These are phyloP conservation scores for Pelargonium hybrid DNA, from an alignment of 441 rosid species.

Conservation along the genomic window DNA sequence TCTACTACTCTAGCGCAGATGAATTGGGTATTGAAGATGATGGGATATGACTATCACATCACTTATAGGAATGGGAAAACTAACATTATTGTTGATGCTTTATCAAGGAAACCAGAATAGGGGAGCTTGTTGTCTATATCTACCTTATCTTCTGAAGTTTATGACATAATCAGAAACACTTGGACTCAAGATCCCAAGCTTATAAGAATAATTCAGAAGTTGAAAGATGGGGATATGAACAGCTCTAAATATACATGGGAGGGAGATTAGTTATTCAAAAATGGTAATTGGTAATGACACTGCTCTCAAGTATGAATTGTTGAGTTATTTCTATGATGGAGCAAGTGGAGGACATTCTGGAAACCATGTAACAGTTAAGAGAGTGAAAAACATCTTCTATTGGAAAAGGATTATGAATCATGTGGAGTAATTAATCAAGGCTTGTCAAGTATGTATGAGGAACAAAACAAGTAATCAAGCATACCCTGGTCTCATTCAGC, in stretches of 20 bases:
- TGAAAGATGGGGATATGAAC: background rate
- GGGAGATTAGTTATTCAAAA: background rate
- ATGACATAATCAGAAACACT: background rate
- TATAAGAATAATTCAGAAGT: background rate
- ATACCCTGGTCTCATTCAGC: no score
- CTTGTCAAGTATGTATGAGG: background rate
- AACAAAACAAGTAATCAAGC: background rate
- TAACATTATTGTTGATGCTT: background rate
- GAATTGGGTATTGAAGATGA: background rate
- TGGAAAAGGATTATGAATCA: background rate
- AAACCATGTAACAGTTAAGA: background rate
- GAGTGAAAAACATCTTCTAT: background rate
- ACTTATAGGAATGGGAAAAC: background rate
- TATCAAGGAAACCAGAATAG: background rate
- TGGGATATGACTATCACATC: background rate
- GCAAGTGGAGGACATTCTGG: constrained; percentile 5
- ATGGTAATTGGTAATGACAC: background rate
- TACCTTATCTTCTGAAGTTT: background rate
- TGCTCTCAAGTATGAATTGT: background rate
- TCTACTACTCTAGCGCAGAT: background rate
- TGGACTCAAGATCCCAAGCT: background rate
- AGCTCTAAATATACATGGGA: background rate
- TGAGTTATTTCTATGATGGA: background rate
- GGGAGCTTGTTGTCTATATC: background rate
- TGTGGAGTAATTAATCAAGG: background rate